Evolutionary conservation across 169 alveolate species (phyloP).

Genomic region (Plasmodium reichenowi): DNA sequence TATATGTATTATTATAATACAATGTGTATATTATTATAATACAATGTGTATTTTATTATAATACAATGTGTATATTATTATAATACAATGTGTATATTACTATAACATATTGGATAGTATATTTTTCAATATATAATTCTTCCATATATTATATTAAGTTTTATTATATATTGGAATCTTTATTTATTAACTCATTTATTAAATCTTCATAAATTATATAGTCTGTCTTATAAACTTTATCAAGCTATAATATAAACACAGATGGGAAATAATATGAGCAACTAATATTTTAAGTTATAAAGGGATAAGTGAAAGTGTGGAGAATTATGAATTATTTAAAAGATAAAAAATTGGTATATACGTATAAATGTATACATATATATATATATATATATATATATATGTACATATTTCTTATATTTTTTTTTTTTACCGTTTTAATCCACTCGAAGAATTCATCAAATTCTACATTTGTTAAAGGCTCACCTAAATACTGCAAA

Average conservation of each 20-base stretch:
- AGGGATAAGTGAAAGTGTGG: too few relatives aligned
- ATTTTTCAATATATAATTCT: too few relatives aligned
- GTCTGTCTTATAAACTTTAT: slow-evolving; percentile 58
- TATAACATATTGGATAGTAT: too few relatives aligned
- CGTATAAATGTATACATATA: background rate
- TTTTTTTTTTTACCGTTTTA: slow-evolving; percentile 41
- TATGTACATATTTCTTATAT: background rate
- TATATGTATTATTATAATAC: too few relatives aligned
- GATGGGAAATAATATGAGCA: too few relatives aligned
- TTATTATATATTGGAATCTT: slow-evolving; percentile 45
- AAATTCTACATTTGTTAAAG: slow-evolving; percentile 57
- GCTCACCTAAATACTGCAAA: slow-evolving; percentile 72
- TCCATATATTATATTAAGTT: background rate
- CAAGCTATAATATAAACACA: slow-evolving; percentile 15
- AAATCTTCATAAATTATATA: slow-evolving; percentile 64
- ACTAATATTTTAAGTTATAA: too few relatives aligned
- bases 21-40: too few relatives aligned
- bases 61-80: too few relatives aligned
- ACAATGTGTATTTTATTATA: too few relatives aligned
- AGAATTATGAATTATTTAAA: too few relatives aligned
- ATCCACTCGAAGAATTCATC: slow-evolving; percentile 75
- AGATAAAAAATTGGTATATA: too few relatives aligned
- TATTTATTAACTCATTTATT: slow-evolving; percentile 55
- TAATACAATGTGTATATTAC: too few relatives aligned
- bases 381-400: slow-evolving; percentile 1